Conservation (phyloP, 768 basidiomycete species). For the Boletales sp. region DNA sequence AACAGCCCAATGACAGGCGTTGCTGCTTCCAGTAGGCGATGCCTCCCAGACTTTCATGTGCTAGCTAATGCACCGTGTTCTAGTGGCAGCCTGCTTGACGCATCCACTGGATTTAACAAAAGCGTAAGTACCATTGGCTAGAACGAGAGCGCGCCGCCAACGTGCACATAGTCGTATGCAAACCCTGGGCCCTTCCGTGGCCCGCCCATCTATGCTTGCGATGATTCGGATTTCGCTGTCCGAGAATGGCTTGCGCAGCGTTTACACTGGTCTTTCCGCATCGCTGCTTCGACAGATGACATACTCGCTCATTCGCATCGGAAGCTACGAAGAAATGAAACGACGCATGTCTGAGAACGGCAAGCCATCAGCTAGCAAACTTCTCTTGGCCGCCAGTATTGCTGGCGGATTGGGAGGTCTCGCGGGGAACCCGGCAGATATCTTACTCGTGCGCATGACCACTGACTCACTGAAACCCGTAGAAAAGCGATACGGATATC, state of each 20-base stretch:
- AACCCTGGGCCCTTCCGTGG: conserved; percentile 51
- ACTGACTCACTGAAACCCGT: conserved; percentile 76
- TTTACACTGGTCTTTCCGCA: conserved; percentile 81
- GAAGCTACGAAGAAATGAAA: conserved; percentile 79
- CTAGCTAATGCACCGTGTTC: conserved; percentile 7
- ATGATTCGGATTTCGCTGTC: conserved; percentile 63
- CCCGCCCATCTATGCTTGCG: conserved; percentile 60
- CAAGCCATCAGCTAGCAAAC: conserved; percentile 48
- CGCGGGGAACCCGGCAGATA: conserved; percentile 79
- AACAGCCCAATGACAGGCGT: conserved; percentile 40
- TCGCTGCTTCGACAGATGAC: conserved; percentile 88
- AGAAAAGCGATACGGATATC: conserved; percentile 72
- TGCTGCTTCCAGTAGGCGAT: conserved; percentile 56
- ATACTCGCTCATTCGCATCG: conserved; percentile 82
- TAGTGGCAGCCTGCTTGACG: conserved; percentile 79
- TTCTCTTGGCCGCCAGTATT: conserved; percentile 62
- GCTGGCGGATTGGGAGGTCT: conserved; percentile 82
- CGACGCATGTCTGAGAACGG: conserved; percentile 46
- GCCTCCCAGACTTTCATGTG: background rate
- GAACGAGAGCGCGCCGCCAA: background rate
- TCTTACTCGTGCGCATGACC: conserved; percentile 82
- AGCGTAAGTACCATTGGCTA: conserved; percentile 49
- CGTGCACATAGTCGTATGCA: conserved; percentile 67
- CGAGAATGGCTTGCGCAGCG: conserved; percentile 65
- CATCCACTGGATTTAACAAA: conserved; percentile 86